These are phyloP conservation scores for Penicillium argentinense DNA, from an alignment of 495 filamentous ascomycete species.

Conservation along the genomic window DNA sequence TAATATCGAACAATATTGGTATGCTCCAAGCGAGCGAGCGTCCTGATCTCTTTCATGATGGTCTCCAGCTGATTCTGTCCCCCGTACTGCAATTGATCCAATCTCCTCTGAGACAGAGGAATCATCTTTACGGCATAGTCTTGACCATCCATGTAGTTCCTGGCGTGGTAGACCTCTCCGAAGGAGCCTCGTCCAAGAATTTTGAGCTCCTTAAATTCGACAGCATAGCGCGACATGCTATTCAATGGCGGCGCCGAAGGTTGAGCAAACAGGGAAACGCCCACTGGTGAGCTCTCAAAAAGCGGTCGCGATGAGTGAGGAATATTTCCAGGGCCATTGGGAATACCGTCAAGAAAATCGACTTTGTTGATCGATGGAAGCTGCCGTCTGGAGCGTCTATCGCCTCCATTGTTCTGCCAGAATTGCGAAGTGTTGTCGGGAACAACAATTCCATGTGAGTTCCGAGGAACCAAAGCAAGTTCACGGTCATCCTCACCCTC, in stretches of 20 bases:
- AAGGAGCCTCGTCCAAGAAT: slow-evolving; percentile 53
- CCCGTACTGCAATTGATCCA: slow-evolving; percentile 47
- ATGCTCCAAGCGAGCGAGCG: slow-evolving; percentile 54
- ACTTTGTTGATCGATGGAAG: slow-evolving; percentile 18
- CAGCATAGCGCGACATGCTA: slow-evolving; percentile 39
- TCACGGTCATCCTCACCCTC: slow-evolving; percentile 13
- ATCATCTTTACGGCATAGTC: slow-evolving; percentile 57
- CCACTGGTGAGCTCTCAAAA: slow-evolving; percentile 36
- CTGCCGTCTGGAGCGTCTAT: slow-evolving; percentile 16
- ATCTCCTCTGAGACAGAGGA: slow-evolving; percentile 45
- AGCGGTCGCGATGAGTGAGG: slow-evolving; percentile 27
- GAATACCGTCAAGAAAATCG: slow-evolving; percentile 24
- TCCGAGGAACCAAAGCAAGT: slow-evolving; percentile 22
- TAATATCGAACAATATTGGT: slow-evolving; percentile 56
- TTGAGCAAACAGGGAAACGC: slow-evolving; percentile 32
- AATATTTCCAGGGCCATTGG: slow-evolving; percentile 18
- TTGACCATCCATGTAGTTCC: slow-evolving; percentile 51
- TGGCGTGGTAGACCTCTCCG: slow-evolving; percentile 53
- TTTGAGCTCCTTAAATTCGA: slow-evolving; percentile 43
- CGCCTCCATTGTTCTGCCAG: slow-evolving; percentile 4
- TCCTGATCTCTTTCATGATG: slow-evolving; percentile 55
- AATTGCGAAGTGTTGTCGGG: slow-evolving; percentile 10
- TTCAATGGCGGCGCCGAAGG: slow-evolving; percentile 18
- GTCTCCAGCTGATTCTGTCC: slow-evolving; percentile 47
- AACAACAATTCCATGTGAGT: slow-evolving; percentile 4